A percentile compares a stretch with the other conserved stretches of the same genome.
phyloP scores from a whole-genome alignment of 1,139 yeast genomes.

The Nakaseomyces glabratus region DNA sequence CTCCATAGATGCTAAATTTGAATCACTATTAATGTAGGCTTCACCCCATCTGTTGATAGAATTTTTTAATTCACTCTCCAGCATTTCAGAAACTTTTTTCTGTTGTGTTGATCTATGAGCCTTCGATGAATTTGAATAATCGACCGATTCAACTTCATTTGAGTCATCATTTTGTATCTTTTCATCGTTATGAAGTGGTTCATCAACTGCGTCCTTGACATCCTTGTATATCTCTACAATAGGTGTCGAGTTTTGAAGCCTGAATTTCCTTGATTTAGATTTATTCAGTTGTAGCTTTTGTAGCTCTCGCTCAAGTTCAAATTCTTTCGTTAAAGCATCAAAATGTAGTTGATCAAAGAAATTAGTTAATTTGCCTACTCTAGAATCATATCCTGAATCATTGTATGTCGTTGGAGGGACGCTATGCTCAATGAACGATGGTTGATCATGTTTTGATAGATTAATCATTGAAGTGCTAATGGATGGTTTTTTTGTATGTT shows the following conservation, averaged over 20 bases:
- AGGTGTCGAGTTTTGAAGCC: slow-evolving; percentile 71
- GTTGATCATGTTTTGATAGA: neutral
- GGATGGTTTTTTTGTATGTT: slow-evolving; percentile 3
- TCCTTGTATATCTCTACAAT: slow-evolving; percentile 86
- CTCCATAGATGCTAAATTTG: slow-evolving; percentile 1
- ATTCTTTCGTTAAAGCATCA: slow-evolving; percentile 75
- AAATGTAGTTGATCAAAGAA: slow-evolving; percentile 71
- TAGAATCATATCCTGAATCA: slow-evolving; percentile 29
- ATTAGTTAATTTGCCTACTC: slow-evolving; percentile 56
- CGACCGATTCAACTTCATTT: neutral
- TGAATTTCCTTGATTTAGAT: slow-evolving; percentile 62
- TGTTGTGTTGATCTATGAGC: slow-evolving; percentile 2
- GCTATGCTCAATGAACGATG: neutral
- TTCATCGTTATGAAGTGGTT: slow-evolving; percentile 34
- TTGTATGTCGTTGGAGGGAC: slow-evolving; percentile 1
- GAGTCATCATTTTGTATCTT: slow-evolving; percentile 19
- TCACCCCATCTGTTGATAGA: slow-evolving; percentile 30
- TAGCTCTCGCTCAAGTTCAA: slow-evolving; percentile 75
- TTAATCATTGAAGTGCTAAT: slow-evolving; percentile 3
- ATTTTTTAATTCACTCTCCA: slow-evolving; percentile 26
- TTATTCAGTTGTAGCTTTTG: slow-evolving; percentile 58
- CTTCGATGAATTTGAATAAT: neutral
- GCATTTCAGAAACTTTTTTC: slow-evolving; percentile 13
- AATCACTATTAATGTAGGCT: slow-evolving; percentile 6
- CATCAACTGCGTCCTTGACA: slow-evolving; percentile 77